Evolutionary conservation across 1,284 basidiomycete species (phyloP).

Genomic region (Hymenochaete sp.): DNA sequence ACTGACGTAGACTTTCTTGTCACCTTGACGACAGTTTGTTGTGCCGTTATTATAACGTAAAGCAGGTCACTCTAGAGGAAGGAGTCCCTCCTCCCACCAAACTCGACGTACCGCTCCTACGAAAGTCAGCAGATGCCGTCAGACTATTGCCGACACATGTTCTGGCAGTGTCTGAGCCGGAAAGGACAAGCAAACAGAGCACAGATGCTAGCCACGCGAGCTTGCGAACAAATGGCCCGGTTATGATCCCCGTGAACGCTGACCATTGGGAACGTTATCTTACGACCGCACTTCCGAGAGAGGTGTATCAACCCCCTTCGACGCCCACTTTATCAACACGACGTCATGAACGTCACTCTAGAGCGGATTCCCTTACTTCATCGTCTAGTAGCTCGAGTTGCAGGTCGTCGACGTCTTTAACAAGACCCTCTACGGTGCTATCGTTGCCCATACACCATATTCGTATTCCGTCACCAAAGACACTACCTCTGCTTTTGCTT

Average conservation of each 20-base stretch:
- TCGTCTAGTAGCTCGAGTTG: constrained; percentile 4
- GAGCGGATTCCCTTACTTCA: constrained; percentile 5
- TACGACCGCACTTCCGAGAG: constrained; percentile 19
- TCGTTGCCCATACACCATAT: constrained; percentile 26
- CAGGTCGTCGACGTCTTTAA: constrained; percentile 16
- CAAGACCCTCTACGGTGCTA: constrained; percentile 18
- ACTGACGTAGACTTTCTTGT: background rate
- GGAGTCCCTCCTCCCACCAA: constrained; percentile 17
- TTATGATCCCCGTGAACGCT: constrained; percentile 25
- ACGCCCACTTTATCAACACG: constrained; percentile 3
- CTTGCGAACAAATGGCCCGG: constrained; percentile 13
- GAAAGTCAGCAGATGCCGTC: constrained; percentile 10
- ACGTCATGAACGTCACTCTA: background rate
- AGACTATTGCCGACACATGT: constrained; percentile 17
- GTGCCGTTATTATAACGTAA: constrained; percentile 16
- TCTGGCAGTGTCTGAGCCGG: constrained; percentile 17
- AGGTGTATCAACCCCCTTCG: constrained; percentile 10
- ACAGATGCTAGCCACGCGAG: background rate
- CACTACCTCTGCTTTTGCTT: constrained; percentile 27
- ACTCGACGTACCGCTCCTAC: constrained; percentile 16
- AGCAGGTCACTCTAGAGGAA: constrained; percentile 17
- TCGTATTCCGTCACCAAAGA: constrained; percentile 25
- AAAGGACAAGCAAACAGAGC: constrained; percentile 4
- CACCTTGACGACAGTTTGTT: constrained; percentile 13
- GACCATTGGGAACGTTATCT: constrained; percentile 23